A percentile compares a stretch with the other conserved stretches of the same genome.
These are phyloP conservation scores for Diaporthe sp. DNA, from an alignment of 2,329 filamentous ascomycete genomes.

Conservation along the genomic window DNA sequence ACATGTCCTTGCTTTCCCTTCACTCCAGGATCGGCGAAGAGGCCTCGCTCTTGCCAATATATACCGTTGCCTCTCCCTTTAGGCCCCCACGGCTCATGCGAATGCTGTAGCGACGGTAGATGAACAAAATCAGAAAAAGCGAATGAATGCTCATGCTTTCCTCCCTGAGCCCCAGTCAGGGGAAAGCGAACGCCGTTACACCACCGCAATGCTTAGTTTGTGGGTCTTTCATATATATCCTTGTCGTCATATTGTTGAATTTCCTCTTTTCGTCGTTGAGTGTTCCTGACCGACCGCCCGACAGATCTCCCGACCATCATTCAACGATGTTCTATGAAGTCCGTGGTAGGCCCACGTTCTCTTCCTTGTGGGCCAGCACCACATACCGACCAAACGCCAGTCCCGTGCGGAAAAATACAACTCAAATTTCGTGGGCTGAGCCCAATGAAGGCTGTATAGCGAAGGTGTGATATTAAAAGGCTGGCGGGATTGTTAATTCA, in stretches of 20 bases:
- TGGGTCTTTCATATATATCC: conserved; percentile 31
- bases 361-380: not conserved
- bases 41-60: not conserved
- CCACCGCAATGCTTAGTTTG: conserved; percentile 36
- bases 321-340: conserved; percentile 3
- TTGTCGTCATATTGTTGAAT: conserved; percentile 5
- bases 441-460: conserved; percentile 11
- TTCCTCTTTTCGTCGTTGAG: conserved; percentile 2
- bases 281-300: not conserved
- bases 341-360: not conserved
- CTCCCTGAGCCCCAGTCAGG: not conserved
- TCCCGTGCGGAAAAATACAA: conserved; percentile 22
- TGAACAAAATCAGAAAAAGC: not conserved
- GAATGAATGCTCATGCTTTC: conserved; percentile 22
- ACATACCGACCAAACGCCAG: conserved; percentile 25
- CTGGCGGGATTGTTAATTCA: conserved; percentile 15
- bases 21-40: not conserved
- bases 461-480: conserved; percentile 35
- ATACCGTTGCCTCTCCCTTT: not conserved
- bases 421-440: not conserved
- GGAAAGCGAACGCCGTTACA: conserved; percentile 30
- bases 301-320: conserved; percentile 5
- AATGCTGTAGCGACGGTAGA: conserved; percentile 34
- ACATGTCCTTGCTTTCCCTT: not conserved
- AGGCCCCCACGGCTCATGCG: not conserved